Evolutionary conservation across 345 rosid species (phyloP), one percentile per base, ranked within the genome.

Genomic region (Rhizophora apiculata): DNA sequence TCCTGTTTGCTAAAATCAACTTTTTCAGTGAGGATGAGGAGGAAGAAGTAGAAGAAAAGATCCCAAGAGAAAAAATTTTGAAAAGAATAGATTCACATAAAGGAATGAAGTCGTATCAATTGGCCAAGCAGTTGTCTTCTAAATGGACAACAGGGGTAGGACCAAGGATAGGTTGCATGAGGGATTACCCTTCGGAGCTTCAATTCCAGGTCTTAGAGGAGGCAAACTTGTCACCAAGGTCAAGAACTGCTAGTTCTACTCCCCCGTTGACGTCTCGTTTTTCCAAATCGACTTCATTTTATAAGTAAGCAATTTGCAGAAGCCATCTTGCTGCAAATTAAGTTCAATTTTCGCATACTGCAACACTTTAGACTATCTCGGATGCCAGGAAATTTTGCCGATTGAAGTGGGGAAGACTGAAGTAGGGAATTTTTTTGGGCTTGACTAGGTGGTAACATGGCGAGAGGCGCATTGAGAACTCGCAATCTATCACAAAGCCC

Each of bases 61-160:
- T 92, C 11, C 84, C 85, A 0, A 86, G 84, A 73, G 99, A 90
- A 72, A 87, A 87, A 76, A 92, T 95, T 69, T 60, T 87, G 88
- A 69, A 70, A 43, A 76, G 96, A 67, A 92, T 95, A 69, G 86
- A 86, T 76, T 90, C 97, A 24, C 97, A 95, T 64, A 87, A 87
- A 60, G 85, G 82, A 79, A 69, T 81, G 70, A 83, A 79, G 60
- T 86, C 97, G 0, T 95, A 89, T 49, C 96, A 95, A 73, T 66
- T 95, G 81, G 99, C 89, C 53, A 79, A 84, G 67, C 86, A 93
- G 32, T 69, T 95, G 60, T 85, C 84, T n/a, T 84, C 87, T 2
- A 87, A 75, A 76, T 92, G 99, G 99, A 86, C 88, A 1, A 90
- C 97, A 0, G 97, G 97, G 11, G 99, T 92, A 3, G 99, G 99